Conservation (phyloP, 306 rosid species). For the Potentilla sterilis region DNA sequence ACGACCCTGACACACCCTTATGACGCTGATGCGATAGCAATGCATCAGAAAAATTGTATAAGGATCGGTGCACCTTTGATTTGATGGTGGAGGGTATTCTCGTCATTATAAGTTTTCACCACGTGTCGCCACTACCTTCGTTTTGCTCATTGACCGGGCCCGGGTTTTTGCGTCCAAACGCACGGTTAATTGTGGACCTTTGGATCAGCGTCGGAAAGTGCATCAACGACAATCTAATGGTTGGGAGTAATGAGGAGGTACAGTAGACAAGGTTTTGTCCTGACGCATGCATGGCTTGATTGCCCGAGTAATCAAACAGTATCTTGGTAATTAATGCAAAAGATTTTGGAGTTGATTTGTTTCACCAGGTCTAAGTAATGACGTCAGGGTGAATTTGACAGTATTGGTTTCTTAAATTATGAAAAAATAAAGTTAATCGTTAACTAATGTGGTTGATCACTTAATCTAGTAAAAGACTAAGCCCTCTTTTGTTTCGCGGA, state of each 20-base stretch:
- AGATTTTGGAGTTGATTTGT: not conserved
- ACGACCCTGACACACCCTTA: slow-evolving; percentile 44
- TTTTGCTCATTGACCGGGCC: slow-evolving; percentile 14
- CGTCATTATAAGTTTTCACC: slow-evolving; percentile 8
- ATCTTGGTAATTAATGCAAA: not conserved
- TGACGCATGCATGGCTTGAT: slow-evolving; percentile 9
- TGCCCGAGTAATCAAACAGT: slow-evolving; percentile 14
- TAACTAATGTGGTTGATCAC: too few relatives aligned
- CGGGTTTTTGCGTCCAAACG: slow-evolving; percentile 16
- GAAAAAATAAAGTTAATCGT: too few relatives aligned
- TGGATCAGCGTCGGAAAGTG: slow-evolving; percentile 17
- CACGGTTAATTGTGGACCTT: slow-evolving; percentile 26
- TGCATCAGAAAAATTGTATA: slow-evolving; percentile 12
- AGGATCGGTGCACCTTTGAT: slow-evolving; percentile 38
- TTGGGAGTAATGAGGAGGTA: slow-evolving; percentile 8
- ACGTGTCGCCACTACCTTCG: not conserved
- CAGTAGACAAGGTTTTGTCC: not conserved
- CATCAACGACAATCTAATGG: slow-evolving; percentile 10
- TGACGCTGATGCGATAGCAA: slow-evolving; percentile 19
- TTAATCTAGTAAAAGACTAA: too few relatives aligned
- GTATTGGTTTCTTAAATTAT: too few relatives aligned
- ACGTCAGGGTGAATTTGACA: slow-evolving; percentile 8
- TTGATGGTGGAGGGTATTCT: slow-evolving; percentile 35
- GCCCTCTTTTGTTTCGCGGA: too few relatives aligned
- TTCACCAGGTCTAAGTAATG: not conserved